Evolutionary conservation across 306 rosid species (phyloP).

Genomic region (Glycyrrhiza uralensis): DNA sequence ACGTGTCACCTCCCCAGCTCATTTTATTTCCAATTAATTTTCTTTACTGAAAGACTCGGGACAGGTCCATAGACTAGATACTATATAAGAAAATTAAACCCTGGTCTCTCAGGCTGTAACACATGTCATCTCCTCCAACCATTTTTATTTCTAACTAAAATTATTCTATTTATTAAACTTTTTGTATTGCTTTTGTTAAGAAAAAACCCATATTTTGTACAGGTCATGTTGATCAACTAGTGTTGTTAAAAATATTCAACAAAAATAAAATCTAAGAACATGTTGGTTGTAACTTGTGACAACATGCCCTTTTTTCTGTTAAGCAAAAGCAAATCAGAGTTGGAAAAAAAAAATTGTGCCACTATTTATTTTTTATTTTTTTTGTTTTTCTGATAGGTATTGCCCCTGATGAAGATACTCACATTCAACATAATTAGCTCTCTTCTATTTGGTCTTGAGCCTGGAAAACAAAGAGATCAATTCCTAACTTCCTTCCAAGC

Average conservation of each 20-base stretch:
- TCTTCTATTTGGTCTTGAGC: slow-evolving; percentile 62
- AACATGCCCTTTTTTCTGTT: background rate
- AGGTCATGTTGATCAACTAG: too few relatives aligned
- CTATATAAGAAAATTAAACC: too few relatives aligned
- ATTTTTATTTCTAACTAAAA: too few relatives aligned
- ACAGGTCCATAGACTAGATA: too few relatives aligned
- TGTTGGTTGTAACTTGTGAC: background rate
- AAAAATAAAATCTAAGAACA: background rate
- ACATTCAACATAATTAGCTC: slow-evolving; percentile 71
- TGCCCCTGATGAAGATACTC: slow-evolving; percentile 70
- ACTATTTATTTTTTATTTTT: background rate
- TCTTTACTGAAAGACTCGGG: too few relatives aligned
- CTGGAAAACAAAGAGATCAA: slow-evolving; percentile 51
- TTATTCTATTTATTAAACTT: too few relatives aligned
- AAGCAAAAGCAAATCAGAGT: background rate
- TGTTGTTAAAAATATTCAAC: background rate
- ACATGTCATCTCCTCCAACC: too few relatives aligned
- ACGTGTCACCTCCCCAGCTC: too few relatives aligned
- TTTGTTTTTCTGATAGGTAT: slow-evolving; percentile 39
- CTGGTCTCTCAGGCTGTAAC: too few relatives aligned
- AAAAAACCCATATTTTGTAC: too few relatives aligned
- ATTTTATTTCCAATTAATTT: too few relatives aligned
- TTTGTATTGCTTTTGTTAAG: too few relatives aligned
- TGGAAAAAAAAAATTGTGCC: background rate
- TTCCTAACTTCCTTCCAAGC: slow-evolving; percentile 36